Evolutionary conservation across 2,329 filamentous ascomycete genomes (phyloP).

Genomic region (Alternaria gansuensis): DNA sequence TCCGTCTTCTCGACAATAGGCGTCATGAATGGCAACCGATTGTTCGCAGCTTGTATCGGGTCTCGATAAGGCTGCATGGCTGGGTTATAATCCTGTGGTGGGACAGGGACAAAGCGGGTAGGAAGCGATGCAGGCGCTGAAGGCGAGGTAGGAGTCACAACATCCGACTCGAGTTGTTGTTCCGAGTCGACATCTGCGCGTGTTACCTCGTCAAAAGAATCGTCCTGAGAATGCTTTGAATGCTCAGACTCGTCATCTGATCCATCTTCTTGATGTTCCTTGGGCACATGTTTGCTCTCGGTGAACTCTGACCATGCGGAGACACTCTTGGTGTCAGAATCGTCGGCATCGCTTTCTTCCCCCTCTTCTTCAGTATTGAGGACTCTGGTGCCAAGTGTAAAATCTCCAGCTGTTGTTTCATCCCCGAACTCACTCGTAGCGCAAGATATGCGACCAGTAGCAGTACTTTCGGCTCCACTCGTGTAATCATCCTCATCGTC

Average conservation of each 20-base stretch:
- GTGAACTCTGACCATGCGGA: slow-evolving; percentile 93
- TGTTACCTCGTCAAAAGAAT: slow-evolving; percentile 47
- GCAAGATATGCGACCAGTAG: slow-evolving; percentile 74
- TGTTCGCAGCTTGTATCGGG: slow-evolving; percentile 81
- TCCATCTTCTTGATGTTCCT: slow-evolving; percentile 42
- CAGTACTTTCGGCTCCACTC: slow-evolving; percentile 84
- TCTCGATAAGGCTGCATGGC: slow-evolving; percentile 83
- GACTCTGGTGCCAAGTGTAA: slow-evolving; percentile 53
- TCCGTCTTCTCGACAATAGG: slow-evolving; percentile 97
- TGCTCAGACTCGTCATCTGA: slow-evolving; percentile 50
- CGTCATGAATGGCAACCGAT: slow-evolving; percentile 96
- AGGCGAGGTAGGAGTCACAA: slow-evolving; percentile 61
- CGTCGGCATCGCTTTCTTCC: slow-evolving; percentile 46
- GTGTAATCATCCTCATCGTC: slow-evolving; percentile 74
- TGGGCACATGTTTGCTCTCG: slow-evolving; percentile 73
- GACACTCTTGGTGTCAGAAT: slow-evolving; percentile 58
- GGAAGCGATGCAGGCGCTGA: slow-evolving; percentile 50
- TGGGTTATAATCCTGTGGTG: slow-evolving; percentile 85
- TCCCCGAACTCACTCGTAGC: slow-evolving; percentile 72
- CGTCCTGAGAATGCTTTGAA: slow-evolving; percentile 48
- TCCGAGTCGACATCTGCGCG: slow-evolving; percentile 39
- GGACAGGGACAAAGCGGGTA: slow-evolving; percentile 77
- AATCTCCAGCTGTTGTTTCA: slow-evolving; percentile 64
- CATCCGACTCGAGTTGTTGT: slow-evolving; percentile 49
- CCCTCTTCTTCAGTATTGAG: slow-evolving; percentile 55